These are phyloP conservation scores for Zelonia costaricensis DNA, from an alignment of 208 protist genomes.

Conservation along the genomic window DNA sequence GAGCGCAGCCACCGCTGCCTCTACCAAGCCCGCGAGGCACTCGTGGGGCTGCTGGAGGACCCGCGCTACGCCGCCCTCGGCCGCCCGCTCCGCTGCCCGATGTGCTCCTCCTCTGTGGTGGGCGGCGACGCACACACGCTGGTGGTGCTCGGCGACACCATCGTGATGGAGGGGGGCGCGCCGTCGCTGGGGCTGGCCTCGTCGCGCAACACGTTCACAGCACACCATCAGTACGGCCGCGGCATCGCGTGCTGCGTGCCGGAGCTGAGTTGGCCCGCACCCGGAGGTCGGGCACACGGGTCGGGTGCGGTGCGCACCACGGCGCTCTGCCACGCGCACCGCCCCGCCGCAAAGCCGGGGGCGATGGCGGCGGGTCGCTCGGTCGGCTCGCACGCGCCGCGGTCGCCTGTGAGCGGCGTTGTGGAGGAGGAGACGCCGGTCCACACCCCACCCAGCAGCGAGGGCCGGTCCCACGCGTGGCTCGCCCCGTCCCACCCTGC, in stretches of 20 bases:
- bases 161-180: constrained; percentile 66
- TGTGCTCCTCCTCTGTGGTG: constrained; percentile 8
- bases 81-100: constrained; percentile 16
- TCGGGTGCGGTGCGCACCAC: neutral
- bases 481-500: neutral
- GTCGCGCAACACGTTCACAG: constrained; percentile 31
- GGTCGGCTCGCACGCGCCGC: no score
- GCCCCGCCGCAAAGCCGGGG: no score
- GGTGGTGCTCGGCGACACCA: constrained; percentile 55
- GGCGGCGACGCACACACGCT: constrained; percentile 28
- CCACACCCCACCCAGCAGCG: no score
- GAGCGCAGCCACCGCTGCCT: constrained; percentile 41
- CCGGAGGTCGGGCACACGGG: no score
- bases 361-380: no score
- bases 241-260: constrained; percentile 63
- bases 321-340: no score
- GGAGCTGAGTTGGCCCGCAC: no score
- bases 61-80: constrained; percentile 31
- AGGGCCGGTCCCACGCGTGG: constrained; percentile 1
- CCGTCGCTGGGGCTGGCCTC: constrained; percentile 46
- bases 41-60: constrained; percentile 31
- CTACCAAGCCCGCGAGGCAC: constrained; percentile 29
- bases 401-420: no score
- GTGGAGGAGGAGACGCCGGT: no score
- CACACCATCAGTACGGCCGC: constrained; percentile 60